Conservation (phyloP, 148 eudicot species). For the Spergularia bocconei region DNA sequence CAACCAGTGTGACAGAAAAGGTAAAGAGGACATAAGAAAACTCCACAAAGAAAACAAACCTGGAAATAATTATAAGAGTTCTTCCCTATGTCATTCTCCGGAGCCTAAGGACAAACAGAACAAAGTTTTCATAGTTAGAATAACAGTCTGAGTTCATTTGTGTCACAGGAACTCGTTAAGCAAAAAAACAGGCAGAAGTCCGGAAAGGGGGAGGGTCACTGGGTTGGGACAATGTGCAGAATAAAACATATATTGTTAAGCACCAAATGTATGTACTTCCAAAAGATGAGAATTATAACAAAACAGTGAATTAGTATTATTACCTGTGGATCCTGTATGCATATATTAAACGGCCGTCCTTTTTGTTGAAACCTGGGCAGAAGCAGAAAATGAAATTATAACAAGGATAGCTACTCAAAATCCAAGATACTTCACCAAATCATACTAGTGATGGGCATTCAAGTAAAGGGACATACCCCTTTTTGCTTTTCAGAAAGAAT, state of each 20-base stretch:
- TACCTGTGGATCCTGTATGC: slow-evolving; percentile 97
- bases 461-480: slow-evolving; percentile 55
- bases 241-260: background rate
- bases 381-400: background rate
- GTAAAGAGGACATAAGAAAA: background rate
- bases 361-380: slow-evolving; percentile 53
- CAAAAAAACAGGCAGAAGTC: background rate
- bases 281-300: slow-evolving; percentile 14
- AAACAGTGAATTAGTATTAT: slow-evolving; percentile 5
- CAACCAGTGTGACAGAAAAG: background rate
- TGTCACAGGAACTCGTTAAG: background rate
- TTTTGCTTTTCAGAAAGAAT: slow-evolving; percentile 65
- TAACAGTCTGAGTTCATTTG: background rate
- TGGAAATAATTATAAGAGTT: slow-evolving; percentile 85
- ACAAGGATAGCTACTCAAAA: background rate
- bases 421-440: background rate
- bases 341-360: slow-evolving; percentile 55
- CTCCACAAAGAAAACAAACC: slow-evolving; percentile 38
- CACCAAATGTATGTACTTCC: background rate
- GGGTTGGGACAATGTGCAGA: background rate
- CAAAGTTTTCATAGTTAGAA: slow-evolving; percentile 16
- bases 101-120: slow-evolving; percentile 50
- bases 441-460: background rate
- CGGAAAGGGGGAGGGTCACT: background rate
- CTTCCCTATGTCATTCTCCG: slow-evolving; percentile 96